phyloP scores from a whole-genome alignment of 371 early-diverging fungal genomes.

The Mortierella sp. region DNA sequence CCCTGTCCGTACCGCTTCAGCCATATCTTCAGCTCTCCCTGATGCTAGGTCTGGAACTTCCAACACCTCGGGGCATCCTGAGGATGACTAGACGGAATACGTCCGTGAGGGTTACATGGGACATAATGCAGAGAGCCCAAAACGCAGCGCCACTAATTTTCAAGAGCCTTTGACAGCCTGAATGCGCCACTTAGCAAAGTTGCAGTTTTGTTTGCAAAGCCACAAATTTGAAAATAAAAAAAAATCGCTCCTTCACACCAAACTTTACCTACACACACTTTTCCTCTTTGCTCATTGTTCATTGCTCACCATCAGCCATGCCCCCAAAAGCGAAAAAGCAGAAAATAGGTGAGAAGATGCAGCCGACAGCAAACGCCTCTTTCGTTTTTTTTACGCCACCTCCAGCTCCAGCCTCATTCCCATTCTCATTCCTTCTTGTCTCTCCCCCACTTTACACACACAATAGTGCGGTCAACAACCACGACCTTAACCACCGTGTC shows the following conservation, averaged over 20 bases:
- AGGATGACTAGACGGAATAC: too few species aligned
- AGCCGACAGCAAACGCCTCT: background rate
- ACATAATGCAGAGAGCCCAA: too few species aligned
- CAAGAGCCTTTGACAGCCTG: too few species aligned
- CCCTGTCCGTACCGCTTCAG: too few species aligned
- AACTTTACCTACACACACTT: background rate
- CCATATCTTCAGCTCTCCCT: too few species aligned
- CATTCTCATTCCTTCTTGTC: background rate
- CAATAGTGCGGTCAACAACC: slow-evolving; percentile 15
- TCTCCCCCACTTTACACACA: background rate
- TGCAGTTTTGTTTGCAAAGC: slow-evolving; percentile 3
- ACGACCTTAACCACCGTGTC: background rate
- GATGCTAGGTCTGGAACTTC: too few species aligned
- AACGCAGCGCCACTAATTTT: too few species aligned
- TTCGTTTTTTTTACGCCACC: background rate
- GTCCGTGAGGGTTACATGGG: too few species aligned
- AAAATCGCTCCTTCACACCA: background rate
- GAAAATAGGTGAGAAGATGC: slow-evolving; percentile 24
- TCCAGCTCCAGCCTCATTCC: too few species aligned
- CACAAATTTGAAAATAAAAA: slow-evolving; percentile 2
- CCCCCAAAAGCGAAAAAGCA: slow-evolving; percentile 48
- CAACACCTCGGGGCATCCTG: too few species aligned
- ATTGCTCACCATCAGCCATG: slow-evolving; percentile 16
- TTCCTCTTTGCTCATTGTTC: background rate
- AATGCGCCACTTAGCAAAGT: too few species aligned